Conservation (phyloP, 1,284 basidiomycete species). For the Malassezia restricta region DNA sequence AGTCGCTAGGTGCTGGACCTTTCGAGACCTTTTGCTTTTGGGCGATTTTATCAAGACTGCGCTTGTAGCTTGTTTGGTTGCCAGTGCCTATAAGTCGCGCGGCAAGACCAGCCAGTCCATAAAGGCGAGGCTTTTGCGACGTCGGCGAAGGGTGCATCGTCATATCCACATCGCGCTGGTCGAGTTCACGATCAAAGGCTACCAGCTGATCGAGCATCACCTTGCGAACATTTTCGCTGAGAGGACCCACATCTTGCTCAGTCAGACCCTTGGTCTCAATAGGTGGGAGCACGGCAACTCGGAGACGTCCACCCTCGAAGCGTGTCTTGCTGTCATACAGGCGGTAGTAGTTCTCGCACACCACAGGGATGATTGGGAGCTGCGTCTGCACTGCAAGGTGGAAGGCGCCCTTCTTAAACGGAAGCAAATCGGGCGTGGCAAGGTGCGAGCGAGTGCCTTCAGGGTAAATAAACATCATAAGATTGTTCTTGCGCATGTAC, state of each 20-base stretch:
- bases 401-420: conserved; percentile 97
- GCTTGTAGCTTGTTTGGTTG: not conserved
- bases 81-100: conserved; percentile 9
- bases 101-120: conserved; percentile 7
- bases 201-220: conserved; percentile 23
- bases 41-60: not conserved
- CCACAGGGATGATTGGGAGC: conserved; percentile 64
- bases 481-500: conserved; percentile 61
- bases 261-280: conserved; percentile 61
- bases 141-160: conserved; percentile 1
- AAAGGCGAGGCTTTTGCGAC: not conserved
- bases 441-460: conserved; percentile 50
- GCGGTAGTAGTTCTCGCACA: conserved; percentile 85
- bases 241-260: conserved; percentile 55
- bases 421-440: conserved; percentile 49
- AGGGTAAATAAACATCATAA: conserved; percentile 52
- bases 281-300: conserved; percentile 69
- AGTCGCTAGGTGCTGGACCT: not conserved
- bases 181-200: conserved; percentile 5
- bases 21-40: not conserved
- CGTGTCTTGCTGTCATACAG: conserved; percentile 62
- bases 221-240: conserved; percentile 54
- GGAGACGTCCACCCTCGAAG: conserved; percentile 66
- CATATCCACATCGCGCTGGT: not conserved
- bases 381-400: conserved; percentile 82